A percentile compares a stretch with the other conserved stretches of the same genome.
phyloP scores from a whole-genome alignment of 75 land plant genomes.

The Chamaecyparis obtusa region DNA sequence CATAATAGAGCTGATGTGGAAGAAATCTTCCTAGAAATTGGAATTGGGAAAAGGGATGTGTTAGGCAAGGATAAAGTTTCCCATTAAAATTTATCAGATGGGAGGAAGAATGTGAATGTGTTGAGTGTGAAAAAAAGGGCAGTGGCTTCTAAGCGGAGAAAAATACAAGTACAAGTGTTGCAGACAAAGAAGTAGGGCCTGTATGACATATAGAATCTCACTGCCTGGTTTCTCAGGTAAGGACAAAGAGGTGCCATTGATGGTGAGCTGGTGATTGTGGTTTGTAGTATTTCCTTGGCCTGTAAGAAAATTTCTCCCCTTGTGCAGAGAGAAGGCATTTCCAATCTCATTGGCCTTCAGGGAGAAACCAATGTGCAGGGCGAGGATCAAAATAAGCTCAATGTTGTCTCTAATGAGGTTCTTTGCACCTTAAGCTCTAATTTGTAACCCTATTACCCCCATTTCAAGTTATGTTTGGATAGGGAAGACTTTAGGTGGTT shows the following conservation, averaged over 20 bases:
- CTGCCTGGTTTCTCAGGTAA: slow-evolving; percentile 69
- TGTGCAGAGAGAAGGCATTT: slow-evolving; percentile 81
- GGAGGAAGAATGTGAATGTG: background rate
- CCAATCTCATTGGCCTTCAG: no score
- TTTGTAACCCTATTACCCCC: no score
- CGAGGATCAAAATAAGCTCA: no score
- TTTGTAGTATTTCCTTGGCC: slow-evolving; percentile 87
- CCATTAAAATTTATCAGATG: background rate
- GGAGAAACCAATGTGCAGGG: no score
- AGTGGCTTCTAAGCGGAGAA: background rate
- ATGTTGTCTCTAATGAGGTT: no score
- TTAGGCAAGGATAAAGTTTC: no score
- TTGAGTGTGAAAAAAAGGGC: background rate
- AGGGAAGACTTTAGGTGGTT: no score
- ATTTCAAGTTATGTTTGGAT: no score
- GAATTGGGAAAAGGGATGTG: no score
- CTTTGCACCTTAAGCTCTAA: no score
- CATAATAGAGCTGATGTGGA: no score
- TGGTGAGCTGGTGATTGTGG: slow-evolving; percentile 84
- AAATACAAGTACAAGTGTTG: background rate
- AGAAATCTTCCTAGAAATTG: no score
- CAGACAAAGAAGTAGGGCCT: background rate
- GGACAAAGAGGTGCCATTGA: slow-evolving; percentile 69
- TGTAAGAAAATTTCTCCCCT: slow-evolving; percentile 93
- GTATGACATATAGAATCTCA: slow-evolving; percentile 47